Base-by-base conservation (phyloP, 2,329 filamentous ascomycete genomes). In the Cercospora sp. region DNA sequence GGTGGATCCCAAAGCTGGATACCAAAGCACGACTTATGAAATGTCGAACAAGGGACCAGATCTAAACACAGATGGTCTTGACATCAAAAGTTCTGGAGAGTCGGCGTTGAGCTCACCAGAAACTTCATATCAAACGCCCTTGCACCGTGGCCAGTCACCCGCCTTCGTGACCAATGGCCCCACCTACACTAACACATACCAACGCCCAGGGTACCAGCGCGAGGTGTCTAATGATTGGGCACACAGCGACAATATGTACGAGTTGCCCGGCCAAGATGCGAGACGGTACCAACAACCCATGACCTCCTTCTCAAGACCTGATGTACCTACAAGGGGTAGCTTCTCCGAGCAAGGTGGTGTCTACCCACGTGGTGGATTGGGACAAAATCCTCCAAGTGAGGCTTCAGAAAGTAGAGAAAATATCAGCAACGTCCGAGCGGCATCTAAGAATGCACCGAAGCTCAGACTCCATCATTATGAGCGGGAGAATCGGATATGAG, bases 1-100 rank as follows among this genome's bases (percentile, higher is more conserved):
- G 18, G 51, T 74, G 5, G 66, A 71, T 10, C 74, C 74, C 60
- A 70, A 73, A 34, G 70, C 73, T 7, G 74, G 75, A 6, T 73
- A 76, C 61, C 73, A 74, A 61, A 72, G 69, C 64, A 75, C 75
- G 12, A 76, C 74, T 10, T 78, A 78, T 66, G 75, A 78, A 63
- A 76, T 79, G 76, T 76, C 78, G 66, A 67, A 70, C 28, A 75
- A 75, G 30, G 66, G 62, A 9, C 67, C 61, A 8, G 63, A 30
- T 30, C 64, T 69, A 37, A 71, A 61, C 55, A 66, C 68, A 26
- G 61, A 61, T 10, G 67, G 59, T n/a, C 65, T 75, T 9, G 71
- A 74, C 57, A 59, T 73, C 16, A 71, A 68, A 53, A 57, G 49
- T 7, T 61, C 69, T 9, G 63, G 61, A 12, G 32, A 32, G 13